Conservation (phyloP, 2,329 filamentous ascomycete species). For the Calonectria pseudoreteaudii region DNA sequence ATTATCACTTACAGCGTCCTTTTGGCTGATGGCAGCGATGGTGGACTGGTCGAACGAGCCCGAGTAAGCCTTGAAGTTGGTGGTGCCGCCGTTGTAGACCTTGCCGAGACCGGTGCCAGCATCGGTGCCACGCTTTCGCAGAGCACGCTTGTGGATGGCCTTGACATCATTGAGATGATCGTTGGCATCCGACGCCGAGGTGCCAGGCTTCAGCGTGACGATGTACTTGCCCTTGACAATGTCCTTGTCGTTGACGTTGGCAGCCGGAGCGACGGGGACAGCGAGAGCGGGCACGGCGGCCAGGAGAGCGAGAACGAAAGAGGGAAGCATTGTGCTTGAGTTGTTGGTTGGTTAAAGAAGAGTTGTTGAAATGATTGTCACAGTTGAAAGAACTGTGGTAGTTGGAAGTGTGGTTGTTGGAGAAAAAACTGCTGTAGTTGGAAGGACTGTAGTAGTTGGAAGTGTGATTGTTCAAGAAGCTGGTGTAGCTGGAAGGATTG, state of each 20-base stretch:
- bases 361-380: not conserved
- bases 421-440: not conserved
- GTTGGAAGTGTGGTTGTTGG: not conserved
- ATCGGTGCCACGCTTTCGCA: constrained; percentile 44
- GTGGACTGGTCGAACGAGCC: constrained; percentile 56
- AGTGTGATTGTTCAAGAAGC: too few species aligned
- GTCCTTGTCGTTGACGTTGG: constrained; percentile 23
- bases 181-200: constrained; percentile 46
- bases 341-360: not conserved
- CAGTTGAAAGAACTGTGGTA: not conserved
- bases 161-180: constrained; percentile 49
- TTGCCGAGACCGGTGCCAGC: constrained; percentile 16
- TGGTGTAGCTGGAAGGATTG: not conserved
- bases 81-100: constrained; percentile 42
- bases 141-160: constrained; percentile 46
- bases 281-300: constrained; percentile 16
- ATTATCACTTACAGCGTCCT: constrained; percentile 50
- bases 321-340: constrained; percentile 6
- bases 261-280: constrained; percentile 26
- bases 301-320: constrained; percentile 30
- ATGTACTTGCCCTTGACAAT: constrained; percentile 57
- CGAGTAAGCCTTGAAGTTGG: constrained; percentile 54
- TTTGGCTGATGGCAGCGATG: constrained; percentile 53
- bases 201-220: constrained; percentile 56
- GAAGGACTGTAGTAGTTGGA: not conserved